Percentiles rank a stretch among this genome's conserved stretches.
Conservation (phyloP, 2,329 filamentous ascomycete genomes). For the Trichoderma atrobrunneum region DNA sequence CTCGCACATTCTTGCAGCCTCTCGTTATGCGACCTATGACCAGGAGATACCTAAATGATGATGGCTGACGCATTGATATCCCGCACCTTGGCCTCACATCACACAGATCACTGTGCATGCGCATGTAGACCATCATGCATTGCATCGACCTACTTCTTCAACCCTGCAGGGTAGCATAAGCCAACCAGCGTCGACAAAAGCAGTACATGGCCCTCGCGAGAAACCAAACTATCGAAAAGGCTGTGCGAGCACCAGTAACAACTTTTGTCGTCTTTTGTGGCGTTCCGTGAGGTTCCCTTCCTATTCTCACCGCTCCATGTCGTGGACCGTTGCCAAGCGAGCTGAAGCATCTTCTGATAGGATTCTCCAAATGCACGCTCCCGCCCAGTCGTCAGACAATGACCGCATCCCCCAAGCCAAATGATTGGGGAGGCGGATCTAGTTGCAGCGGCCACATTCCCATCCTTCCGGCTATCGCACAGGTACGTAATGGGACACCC, state of each 20-base stretch:
- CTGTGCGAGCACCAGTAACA: neutral
- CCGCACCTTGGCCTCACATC: neutral
- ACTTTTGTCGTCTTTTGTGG: neutral
- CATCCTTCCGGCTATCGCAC: conserved; percentile 13
- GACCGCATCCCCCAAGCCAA: neutral
- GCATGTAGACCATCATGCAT: conserved; percentile 16
- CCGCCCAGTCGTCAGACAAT: conserved; percentile 12
- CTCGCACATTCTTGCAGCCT: neutral
- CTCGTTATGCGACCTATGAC: neutral
- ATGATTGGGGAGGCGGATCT: conserved; percentile 4
- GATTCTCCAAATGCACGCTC: neutral
- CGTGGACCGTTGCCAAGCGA: conserved; percentile 18
- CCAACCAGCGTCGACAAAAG: conserved; percentile 4
- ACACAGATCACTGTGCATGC: conserved; percentile 15
- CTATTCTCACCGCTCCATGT: conserved; percentile 17
- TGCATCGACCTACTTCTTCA: neutral
- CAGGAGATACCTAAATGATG: neutral
- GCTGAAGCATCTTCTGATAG: conserved; percentile 16
- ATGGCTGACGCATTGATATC: neutral
- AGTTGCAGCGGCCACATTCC: neutral
- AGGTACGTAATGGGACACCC: conserved; percentile 4
- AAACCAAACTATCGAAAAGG: conserved; percentile 14
- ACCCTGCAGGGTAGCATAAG: neutral
- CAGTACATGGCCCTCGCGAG: neutral
- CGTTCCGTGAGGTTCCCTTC: neutral